Percentiles rank a stretch among this genome's conserved stretches.
phyloP scores from a whole-genome alignment of 495 filamentous ascomycete species.

The Tricharina praecox region DNA sequence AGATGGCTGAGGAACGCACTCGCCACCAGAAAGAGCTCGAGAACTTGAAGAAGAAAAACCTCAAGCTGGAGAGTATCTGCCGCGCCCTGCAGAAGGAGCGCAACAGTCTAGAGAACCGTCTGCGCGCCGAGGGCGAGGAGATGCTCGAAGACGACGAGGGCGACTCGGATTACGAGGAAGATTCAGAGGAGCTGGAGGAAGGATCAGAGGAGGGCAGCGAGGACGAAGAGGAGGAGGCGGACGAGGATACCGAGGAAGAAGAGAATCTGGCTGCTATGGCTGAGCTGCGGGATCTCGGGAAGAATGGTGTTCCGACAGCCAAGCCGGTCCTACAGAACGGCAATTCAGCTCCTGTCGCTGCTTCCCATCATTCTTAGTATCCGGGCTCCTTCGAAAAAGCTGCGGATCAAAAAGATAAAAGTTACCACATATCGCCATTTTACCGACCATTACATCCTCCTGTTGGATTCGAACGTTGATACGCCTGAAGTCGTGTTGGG shows the following conservation, averaged over 20 bases:
- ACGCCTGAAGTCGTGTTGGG: too few species aligned
- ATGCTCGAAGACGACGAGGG: constrained; percentile 34
- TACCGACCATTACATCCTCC: too few species aligned
- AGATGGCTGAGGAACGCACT: constrained; percentile 94
- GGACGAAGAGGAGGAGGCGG: constrained; percentile 18
- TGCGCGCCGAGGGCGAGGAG: constrained; percentile 37
- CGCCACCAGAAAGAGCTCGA: constrained; percentile 65
- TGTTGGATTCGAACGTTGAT: too few species aligned
- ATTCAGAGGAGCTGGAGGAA: constrained; percentile 46
- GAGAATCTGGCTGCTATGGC: constrained; percentile 8
- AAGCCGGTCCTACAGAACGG: constrained; percentile 9
- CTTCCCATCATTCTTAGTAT: background rate
- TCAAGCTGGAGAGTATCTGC: constrained; percentile 69
- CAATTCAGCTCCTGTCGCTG: background rate
- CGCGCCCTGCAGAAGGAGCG: constrained; percentile 25
- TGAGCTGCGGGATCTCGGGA: constrained; percentile 2
- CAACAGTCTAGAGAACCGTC: constrained; percentile 18
- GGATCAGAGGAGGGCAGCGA: constrained; percentile 33
- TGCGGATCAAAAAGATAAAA: too few species aligned
- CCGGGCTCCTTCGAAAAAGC: too few species aligned
- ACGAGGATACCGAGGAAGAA: constrained; percentile 20
- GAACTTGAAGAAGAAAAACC: constrained; percentile 68
- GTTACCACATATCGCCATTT: too few species aligned
- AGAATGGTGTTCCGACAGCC: constrained; percentile 8
- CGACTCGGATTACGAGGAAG: constrained; percentile 63